A percentile compares a stretch with the other conserved stretches of the same genome.
Evolutionary conservation across 2,329 filamentous ascomycete genomes (phyloP).

Genomic region (Acrocalymma vagum): DNA sequence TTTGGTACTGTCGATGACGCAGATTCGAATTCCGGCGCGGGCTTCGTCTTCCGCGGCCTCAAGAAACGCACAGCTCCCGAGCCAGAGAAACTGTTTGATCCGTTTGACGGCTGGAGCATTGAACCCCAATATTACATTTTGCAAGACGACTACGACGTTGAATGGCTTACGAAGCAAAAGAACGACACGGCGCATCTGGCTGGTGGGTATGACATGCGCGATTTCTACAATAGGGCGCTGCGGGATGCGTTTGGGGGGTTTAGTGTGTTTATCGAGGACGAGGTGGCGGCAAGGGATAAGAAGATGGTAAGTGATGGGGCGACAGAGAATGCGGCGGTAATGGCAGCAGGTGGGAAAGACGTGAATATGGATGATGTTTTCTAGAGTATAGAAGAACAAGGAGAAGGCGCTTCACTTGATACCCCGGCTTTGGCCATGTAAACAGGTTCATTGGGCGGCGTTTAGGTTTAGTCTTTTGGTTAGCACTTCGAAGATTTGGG

Average conservation of each 20-base stretch:
- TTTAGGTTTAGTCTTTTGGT: too few species aligned
- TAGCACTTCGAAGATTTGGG: too few species aligned
- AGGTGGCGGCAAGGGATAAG: conserved; percentile 55
- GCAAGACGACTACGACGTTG: conserved; percentile 75
- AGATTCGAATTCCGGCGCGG: conserved; percentile 33
- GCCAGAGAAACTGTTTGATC: conserved; percentile 82
- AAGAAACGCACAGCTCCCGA: conserved; percentile 69
- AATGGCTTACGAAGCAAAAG: conserved; percentile 73
- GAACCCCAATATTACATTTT: conserved; percentile 72
- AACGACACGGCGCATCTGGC: conserved; percentile 73
- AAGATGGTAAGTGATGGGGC: conserved; percentile 43
- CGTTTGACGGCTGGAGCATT: conserved; percentile 80
- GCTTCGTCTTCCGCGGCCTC: conserved; percentile 79
- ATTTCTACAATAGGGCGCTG: conserved; percentile 83
- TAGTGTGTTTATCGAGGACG: conserved; percentile 86
- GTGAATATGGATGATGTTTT: conserved; percentile 55
- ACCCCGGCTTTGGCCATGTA: conserved; percentile 36
- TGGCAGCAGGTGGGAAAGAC: conserved; percentile 66
- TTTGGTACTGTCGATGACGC: conserved; percentile 31
- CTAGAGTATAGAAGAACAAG: too few species aligned
- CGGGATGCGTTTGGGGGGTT: conserved; percentile 91
- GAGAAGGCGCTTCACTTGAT: conserved; percentile 42
- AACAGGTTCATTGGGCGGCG: conserved; percentile 33
- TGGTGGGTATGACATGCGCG: conserved; percentile 83
- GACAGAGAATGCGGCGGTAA: conserved; percentile 62